Evolutionary conservation across 1,284 basidiomycete genomes (phyloP), one percentile per base, ranked within the genome.

Genomic region (Ceratobasidium papillatum): DNA sequence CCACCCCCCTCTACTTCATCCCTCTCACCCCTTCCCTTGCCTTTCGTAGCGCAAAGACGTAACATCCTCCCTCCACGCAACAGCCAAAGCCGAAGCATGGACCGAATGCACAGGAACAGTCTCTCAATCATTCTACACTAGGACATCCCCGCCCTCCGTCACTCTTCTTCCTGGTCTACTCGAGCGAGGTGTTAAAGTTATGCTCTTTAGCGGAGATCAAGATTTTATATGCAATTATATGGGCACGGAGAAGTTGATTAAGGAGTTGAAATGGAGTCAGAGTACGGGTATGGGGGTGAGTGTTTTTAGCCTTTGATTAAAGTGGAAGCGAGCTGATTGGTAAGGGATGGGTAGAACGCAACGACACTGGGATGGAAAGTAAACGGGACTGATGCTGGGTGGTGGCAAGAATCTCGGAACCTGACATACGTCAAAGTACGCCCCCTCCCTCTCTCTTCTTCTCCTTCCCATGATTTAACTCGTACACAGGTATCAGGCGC

Each of bases 181-280:
- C 36, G 87, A 90, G 76, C 89, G 88, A 65, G 68, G 68, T n/a
- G 89, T 99, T 27, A 91, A 91, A 0, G 87, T 99, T n/a, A 81
- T 99, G 80, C 86, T 99, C 64, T 99, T 98, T 79, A 95, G 91
- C 0, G 97, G 97, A 17, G 96, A 97, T 80, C 93, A 99, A 82
- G 97, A 99, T 82, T 85, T 97, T 66, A 97, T 99, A 77, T 99
- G 96, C 84, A 99, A 99, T 82, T 91, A 98, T 80, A 87, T 97
- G 74, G 97, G 97, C 1, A 87, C 96, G 65, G 94, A 98, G 83
- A 88, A 87, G 75, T 90, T 94, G 86, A 93, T 98, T 45, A 90
- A 93, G 75, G 84, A 86, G 30, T 85, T 99, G 85, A 85, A 86
- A 2, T 99, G 97, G 97, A 90, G 89, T 75, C 96, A 95, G 0